phyloP scores from a whole-genome alignment of 2,329 filamentous ascomycete genomes.

The Pleoardoris graminearum region DNA sequence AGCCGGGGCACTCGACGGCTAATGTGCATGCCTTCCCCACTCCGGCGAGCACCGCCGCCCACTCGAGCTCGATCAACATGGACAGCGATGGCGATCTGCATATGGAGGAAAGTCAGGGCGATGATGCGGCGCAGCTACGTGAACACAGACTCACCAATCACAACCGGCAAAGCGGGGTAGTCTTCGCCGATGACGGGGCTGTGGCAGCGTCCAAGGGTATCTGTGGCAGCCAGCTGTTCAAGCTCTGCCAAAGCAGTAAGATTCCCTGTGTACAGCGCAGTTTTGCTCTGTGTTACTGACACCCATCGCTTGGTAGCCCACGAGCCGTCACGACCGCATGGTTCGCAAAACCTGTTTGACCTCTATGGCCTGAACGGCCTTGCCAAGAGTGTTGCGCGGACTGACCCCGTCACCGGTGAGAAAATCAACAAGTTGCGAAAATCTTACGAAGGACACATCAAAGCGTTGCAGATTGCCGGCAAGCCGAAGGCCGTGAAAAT shows the following conservation, averaged over 20 bases:
- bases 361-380: conserved; percentile 61
- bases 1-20: conserved; percentile 36
- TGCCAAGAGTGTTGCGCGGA: conserved; percentile 61
- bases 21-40: conserved; percentile 42
- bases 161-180: conserved; percentile 47
- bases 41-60: conserved; percentile 44
- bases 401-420: conserved; percentile 64
- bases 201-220: conserved; percentile 36
- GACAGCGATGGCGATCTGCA: conserved; percentile 50
- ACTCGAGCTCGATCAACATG: conserved; percentile 34
- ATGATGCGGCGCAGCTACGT: conserved; percentile 32
- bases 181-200: conserved; percentile 30
- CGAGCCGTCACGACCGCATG: conserved; percentile 57
- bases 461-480: conserved; percentile 53
- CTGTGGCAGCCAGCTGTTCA: conserved; percentile 40
- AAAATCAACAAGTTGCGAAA: conserved; percentile 66
- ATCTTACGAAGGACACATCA: conserved; percentile 59
- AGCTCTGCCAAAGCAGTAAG: conserved; percentile 43
- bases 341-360: conserved; percentile 61
- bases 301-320: conserved; percentile 37
- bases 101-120: conserved; percentile 45
- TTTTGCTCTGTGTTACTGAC: conserved; percentile 34
- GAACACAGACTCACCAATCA: conserved; percentile 51
- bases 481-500: conserved; percentile 53
- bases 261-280: conserved; percentile 23